Conservation (phyloP, 2,329 filamentous ascomycete species). For the Ophiostoma sp. region DNA sequence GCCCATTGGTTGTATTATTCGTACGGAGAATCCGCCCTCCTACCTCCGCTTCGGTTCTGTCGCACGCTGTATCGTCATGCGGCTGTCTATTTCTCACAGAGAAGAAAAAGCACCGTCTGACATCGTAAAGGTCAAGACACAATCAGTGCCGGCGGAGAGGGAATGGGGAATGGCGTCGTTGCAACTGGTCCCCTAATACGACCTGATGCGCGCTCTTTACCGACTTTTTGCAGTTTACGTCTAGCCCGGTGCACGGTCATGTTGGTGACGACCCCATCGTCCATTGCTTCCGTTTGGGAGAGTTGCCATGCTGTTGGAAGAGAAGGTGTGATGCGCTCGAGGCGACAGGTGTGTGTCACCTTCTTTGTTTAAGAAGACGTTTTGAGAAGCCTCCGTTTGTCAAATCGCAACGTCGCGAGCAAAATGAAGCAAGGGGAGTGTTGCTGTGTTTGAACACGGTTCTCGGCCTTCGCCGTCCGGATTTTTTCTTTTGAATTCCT, state of each 20-base stretch:
- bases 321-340: background rate
- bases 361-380: background rate
- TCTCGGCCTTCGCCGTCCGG: background rate
- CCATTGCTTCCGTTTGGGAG: background rate
- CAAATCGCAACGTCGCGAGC: background rate
- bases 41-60: background rate
- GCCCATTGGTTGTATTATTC: background rate
- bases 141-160: background rate
- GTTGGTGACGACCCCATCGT: background rate
- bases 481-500: background rate
- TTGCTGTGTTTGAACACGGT: background rate
- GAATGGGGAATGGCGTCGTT: background rate
- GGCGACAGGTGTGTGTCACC: background rate
- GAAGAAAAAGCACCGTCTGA: background rate
- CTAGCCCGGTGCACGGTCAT: background rate
- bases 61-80: background rate
- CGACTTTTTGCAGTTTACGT: background rate
- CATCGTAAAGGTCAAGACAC: background rate
- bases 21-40: background rate
- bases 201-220: background rate
- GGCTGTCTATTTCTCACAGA: background rate
- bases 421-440: background rate
- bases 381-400: background rate
- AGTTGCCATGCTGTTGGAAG: background rate
- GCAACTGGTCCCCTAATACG: slow-evolving; percentile 6